phyloP scores from a whole-genome alignment of 1,139 yeast genomes.

The Geotrichum macrosporum region DNA sequence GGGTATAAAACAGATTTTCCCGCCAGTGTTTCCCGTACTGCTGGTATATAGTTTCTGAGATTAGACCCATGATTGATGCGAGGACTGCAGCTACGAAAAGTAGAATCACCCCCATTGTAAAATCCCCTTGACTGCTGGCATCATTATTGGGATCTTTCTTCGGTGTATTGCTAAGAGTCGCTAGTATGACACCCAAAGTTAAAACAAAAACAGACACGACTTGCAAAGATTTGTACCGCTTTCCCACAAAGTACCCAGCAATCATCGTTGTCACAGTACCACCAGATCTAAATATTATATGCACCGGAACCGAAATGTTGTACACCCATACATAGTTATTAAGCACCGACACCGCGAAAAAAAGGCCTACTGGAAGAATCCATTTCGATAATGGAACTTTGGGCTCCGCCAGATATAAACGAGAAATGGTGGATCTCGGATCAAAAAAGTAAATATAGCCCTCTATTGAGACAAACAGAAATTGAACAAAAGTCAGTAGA shows the following conservation, averaged over 20 bases:
- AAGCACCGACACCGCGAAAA: conserved; percentile 50
- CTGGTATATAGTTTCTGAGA: conserved; percentile 49
- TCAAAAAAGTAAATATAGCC: conserved; percentile 43
- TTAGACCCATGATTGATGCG: conserved; percentile 53
- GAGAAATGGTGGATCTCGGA: conserved; percentile 32
- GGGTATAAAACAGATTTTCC: conserved; percentile 59
- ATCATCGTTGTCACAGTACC: conserved; percentile 61
- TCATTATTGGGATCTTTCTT: conserved; percentile 7
- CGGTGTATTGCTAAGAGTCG: conserved; percentile 39
- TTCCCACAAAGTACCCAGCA: conserved; percentile 49
- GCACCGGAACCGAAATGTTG: conserved; percentile 61
- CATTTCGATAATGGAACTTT: conserved; percentile 50
- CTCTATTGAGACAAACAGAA: conserved; percentile 49
- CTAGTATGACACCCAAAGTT: conserved; percentile 54
- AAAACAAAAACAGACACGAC: conserved; percentile 50
- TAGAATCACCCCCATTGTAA: conserved; percentile 45
- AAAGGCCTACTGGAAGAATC: conserved; percentile 48
- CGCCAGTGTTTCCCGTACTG: conserved; percentile 56
- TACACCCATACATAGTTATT: conserved; percentile 59
- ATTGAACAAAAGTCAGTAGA: conserved; percentile 59
- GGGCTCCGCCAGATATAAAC: conserved; percentile 29
- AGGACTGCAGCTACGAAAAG: conserved; percentile 48
- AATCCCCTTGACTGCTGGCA: conserved; percentile 20
- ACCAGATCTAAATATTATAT: conserved; percentile 62
- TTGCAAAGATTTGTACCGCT: conserved; percentile 29